Evolutionary conservation across 306 rosid genomes (phyloP).

Genomic region (Vigna radiata): DNA sequence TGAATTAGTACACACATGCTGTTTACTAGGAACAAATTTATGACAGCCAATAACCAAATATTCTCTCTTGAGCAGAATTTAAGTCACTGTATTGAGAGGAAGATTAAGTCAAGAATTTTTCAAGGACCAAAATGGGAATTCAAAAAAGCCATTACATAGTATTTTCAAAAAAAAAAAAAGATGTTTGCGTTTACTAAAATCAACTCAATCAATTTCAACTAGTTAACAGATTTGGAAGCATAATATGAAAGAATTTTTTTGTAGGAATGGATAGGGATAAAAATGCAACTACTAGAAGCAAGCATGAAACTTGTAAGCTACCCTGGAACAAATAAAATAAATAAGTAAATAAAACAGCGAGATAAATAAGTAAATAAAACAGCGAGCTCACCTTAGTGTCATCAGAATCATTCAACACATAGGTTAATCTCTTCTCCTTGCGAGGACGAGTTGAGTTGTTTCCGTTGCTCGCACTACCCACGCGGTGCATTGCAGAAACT

Average conservation of each 20-base stretch:
- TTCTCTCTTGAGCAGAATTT: slow-evolving; percentile 10
- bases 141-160: not conserved
- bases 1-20: not conserved
- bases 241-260: not conserved
- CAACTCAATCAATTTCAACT: not conserved
- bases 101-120: slow-evolving; percentile 1
- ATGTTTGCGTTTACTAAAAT: slow-evolving; percentile 14
- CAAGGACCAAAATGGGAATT: slow-evolving; percentile 11
- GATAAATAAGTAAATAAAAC: not conserved
- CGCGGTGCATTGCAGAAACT: slow-evolving; percentile 91
- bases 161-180: slow-evolving; percentile 34
- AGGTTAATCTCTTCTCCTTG: slow-evolving; percentile 93
- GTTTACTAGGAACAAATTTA: slow-evolving; percentile 12
- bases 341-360: slow-evolving; percentile 7
- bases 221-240: slow-evolving; percentile 28
- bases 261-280: not conserved
- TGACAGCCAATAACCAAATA: slow-evolving; percentile 24
- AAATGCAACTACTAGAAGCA: slow-evolving; percentile 35
- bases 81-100: slow-evolving; percentile 4
- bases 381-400: slow-evolving; percentile 73
- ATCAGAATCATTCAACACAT: slow-evolving; percentile 82
- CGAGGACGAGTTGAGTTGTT: slow-evolving; percentile 88
- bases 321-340: slow-evolving; percentile 15
- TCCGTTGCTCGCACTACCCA: slow-evolving; percentile 94
- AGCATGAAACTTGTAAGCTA: slow-evolving; percentile 12